Base-by-base conservation (phyloP, 345 rosid species). In the Populus euphratica region DNA sequence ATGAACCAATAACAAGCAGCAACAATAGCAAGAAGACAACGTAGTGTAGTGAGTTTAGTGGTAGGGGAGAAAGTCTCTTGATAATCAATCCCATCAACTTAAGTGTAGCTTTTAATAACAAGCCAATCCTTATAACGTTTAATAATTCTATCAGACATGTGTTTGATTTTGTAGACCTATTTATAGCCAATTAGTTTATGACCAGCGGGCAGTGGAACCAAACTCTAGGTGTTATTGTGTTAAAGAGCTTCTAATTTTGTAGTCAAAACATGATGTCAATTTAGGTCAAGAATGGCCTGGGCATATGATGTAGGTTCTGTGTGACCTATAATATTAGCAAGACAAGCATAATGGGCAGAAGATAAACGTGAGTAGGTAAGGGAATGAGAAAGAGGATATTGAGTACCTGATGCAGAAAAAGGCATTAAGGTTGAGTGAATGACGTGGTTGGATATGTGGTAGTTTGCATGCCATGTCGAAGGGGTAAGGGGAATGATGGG, bases 111-210 rank as follows among this genome's bases (percentile, higher is more conserved):
- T 36, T 35, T 73, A 6, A 68, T 67, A 6, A 73, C 75, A 4
- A 73, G 39, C 39, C 8, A 1, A 8, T 5, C 39, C 39, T 38
- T 38, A 1, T 6, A 38, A 38, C 5, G 8, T 14, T 72, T 62
- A 72, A 72, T 47, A 0, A 29, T 16, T 2, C 64, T 8, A 31
- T 73, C 21, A 12, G 50, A 18, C 2, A 33, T 1, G n/a, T 50
- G 21, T 33, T 73, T 73, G 8, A 73, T 54, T 18, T 59, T 54
- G 18, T 73, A 73, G 4, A 73, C 67, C 68, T 66, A 73, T 54
- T 56, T 29, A 29, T 27, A 56, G 1, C 47, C 44, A 3, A 52
- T 56, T 3, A 66, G 5, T 8, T 6, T 6, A 3, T 16, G 3
- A 20, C 56, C 35, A 5, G 17, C 27, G 3, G 67, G 56, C 10